These are phyloP conservation scores for Nemania sp. DNA, from an alignment of 2,329 filamentous ascomycete genomes.

Conservation along the genomic window DNA sequence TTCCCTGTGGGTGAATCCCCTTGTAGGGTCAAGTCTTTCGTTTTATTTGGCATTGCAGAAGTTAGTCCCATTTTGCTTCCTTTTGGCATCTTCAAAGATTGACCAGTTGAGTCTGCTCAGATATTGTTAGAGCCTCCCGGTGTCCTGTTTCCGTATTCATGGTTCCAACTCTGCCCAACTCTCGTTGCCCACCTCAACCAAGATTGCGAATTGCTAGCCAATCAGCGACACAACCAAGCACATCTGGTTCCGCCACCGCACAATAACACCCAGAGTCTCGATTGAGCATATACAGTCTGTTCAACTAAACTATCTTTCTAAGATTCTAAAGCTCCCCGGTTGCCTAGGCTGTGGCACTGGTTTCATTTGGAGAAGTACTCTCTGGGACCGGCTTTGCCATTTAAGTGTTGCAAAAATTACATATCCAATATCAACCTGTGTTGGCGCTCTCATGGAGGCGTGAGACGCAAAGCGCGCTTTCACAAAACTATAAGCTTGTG, in stretches of 20 bases:
- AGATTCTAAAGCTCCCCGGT: background rate
- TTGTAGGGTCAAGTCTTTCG: background rate
- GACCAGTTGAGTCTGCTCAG: slow-evolving; percentile 12
- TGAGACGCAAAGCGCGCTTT: slow-evolving; percentile 14
- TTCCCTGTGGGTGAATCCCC: slow-evolving; percentile 19
- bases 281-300: slow-evolving; percentile 6
- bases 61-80: background rate
- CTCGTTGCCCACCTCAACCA: slow-evolving; percentile 12
- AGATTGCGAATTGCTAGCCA: slow-evolving; percentile 16
- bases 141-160: slow-evolving; percentile 7
- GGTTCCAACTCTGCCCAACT: slow-evolving; percentile 18
- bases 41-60: background rate
- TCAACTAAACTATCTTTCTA: background rate
- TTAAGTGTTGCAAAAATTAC: slow-evolving; percentile 9
- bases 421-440: background rate
- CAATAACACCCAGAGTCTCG: background rate
- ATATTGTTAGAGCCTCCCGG: slow-evolving; percentile 6
- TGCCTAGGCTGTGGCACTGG: slow-evolving; percentile 18
- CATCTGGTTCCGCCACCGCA: background rate
- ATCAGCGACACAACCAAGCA: slow-evolving; percentile 9
- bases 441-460: slow-evolving; percentile 23
- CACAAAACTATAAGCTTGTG: slow-evolving; percentile 7
- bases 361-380: background rate
- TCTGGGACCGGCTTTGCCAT: background rate
- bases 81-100: background rate